phyloP scores from a whole-genome alignment of 2,329 filamentous ascomycete species.

The Conoideocrella luteorostrata region DNA sequence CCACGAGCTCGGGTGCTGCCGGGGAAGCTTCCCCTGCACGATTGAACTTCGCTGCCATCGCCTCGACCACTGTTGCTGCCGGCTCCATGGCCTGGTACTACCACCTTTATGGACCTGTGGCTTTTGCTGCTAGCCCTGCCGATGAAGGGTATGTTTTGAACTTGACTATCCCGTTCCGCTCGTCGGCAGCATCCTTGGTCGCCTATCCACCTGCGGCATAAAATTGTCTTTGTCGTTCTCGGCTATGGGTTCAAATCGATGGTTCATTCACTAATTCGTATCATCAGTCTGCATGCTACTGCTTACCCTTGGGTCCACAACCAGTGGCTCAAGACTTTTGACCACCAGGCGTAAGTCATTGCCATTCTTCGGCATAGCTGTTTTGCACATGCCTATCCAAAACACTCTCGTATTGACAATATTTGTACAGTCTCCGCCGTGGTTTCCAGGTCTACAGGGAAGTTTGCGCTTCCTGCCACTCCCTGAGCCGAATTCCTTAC shows the following conservation, averaged over 20 bases:
- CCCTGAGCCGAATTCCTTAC: constrained; percentile 88
- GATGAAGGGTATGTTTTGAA: constrained; percentile 92
- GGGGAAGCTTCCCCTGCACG: constrained; percentile 66
- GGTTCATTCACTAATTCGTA: constrained; percentile 21
- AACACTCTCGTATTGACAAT: background rate
- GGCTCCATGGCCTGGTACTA: constrained; percentile 96
- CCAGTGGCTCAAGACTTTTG: constrained; percentile 91
- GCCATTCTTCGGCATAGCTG: background rate
- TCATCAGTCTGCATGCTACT: constrained; percentile 75
- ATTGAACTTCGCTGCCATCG: constrained; percentile 79
- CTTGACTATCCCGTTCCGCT: background rate
- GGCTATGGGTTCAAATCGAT: constrained; percentile 6
- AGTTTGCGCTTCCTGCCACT: constrained; percentile 97
- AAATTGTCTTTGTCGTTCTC: constrained; percentile 20
- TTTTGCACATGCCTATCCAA: background rate
- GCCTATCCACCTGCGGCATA: constrained; percentile 25
- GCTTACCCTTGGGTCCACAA: constrained; percentile 93
- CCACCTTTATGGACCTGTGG: constrained; percentile 85
- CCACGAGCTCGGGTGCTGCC: constrained; percentile 67
- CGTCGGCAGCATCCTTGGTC: background rate
- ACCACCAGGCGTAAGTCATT: constrained; percentile 79
- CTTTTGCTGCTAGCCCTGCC: constrained; percentile 82
- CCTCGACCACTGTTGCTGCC: constrained; percentile 78
- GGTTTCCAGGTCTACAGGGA: constrained; percentile 99
- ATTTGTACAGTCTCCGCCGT: constrained; percentile 72